Percentiles rank a stretch among this genome's conserved stretches.
Evolutionary conservation across 495 filamentous ascomycete genomes (phyloP).

Genomic region (Pyronema omphalodes): DNA sequence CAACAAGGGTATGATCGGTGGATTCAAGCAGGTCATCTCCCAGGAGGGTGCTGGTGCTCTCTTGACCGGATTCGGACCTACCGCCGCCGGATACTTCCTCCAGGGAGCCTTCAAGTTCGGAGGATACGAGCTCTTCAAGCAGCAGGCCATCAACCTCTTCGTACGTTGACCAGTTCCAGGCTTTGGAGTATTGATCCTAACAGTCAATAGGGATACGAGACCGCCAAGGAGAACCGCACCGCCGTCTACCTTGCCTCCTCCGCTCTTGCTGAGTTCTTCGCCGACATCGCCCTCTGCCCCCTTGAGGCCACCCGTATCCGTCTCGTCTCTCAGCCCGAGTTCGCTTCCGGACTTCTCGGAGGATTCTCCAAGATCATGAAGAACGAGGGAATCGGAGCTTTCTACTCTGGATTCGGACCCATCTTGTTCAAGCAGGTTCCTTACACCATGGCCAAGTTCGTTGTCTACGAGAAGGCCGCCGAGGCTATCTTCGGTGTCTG

Average conservation of each 20-base stretch:
- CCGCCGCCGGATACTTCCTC: constrained; percentile 82
- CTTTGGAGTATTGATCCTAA: neutral
- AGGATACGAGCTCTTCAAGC: constrained; percentile 92
- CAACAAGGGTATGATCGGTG: constrained; percentile 76
- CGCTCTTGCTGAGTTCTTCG: constrained; percentile 76
- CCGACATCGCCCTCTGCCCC: constrained; percentile 83
- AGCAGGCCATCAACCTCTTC: constrained; percentile 67
- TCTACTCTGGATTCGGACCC: constrained; percentile 89
- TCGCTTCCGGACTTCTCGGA: constrained; percentile 60
- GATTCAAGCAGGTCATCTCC: constrained; percentile 65
- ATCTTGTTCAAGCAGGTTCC: constrained; percentile 96
- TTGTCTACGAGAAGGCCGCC: constrained; percentile 93
- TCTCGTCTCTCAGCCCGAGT: constrained; percentile 79
- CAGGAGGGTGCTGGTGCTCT: constrained; percentile 78
- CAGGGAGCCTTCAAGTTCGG: constrained; percentile 92
- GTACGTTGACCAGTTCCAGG: constrained; percentile 4
- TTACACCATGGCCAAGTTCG: constrained; percentile 99
- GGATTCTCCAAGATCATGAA: constrained; percentile 74
- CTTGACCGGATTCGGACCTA: constrained; percentile 72
- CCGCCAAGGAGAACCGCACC: constrained; percentile 67
- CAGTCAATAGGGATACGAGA: constrained; percentile 40
- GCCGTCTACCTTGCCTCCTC: constrained; percentile 76
- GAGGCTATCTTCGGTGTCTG: constrained; percentile 54
- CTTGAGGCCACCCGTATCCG: constrained; percentile 89
- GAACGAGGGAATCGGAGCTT: constrained; percentile 68